phyloP scores from a whole-genome alignment of 257 asterid genomes.

The Anisodus acutangulus region DNA sequence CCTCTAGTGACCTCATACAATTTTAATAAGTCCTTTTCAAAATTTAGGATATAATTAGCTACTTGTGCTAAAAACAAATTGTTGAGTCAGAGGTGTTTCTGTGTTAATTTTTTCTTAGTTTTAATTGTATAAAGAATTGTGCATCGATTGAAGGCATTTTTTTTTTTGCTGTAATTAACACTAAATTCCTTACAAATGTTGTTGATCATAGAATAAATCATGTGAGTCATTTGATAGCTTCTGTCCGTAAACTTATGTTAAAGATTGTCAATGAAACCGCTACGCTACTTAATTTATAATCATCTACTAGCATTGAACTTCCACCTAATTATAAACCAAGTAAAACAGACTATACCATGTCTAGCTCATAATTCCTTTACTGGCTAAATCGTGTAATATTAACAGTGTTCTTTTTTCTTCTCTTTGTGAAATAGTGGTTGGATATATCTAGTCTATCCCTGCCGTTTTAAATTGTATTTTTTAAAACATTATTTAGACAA shows the following conservation, averaged over 20 bases:
- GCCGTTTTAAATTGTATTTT: background rate
- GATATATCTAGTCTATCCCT: no score
- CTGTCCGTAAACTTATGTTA: background rate
- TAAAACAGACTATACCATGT: background rate
- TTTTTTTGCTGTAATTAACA: background rate
- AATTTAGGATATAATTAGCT: background rate
- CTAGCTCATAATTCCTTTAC: background rate
- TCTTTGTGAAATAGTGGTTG: no score
- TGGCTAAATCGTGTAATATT: background rate
- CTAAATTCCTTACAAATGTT: background rate
- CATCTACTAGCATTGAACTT: background rate
- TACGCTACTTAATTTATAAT: conserved; percentile 14
- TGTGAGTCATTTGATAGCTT: background rate
- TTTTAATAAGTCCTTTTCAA: background rate
- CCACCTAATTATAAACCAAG: background rate
- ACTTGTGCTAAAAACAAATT: background rate
- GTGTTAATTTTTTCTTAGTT: no score
- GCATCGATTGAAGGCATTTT: no score
- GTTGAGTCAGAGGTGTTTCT: no score
- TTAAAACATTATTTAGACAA: background rate
- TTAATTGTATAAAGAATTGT: no score
- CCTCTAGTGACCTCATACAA: background rate
- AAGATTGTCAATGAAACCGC: background rate
- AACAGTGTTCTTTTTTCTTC: background rate
- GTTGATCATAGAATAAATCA: background rate